Evolutionary conservation across 1,139 yeast genomes (phyloP), one percentile per base, ranked within the genome.

Genomic region (Pichia sp.): DNA sequence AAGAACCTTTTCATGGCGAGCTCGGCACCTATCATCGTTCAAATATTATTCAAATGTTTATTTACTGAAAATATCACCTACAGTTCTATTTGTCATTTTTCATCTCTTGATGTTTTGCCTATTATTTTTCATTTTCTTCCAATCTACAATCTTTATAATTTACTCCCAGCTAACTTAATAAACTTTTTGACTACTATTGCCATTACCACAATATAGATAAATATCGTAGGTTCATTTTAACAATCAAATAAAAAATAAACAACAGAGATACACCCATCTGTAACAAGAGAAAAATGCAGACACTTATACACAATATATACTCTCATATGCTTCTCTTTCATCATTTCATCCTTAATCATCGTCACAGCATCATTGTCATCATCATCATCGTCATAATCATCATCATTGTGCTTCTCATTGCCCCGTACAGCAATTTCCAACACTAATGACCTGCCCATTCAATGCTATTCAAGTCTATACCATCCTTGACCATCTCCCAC

Each of bases 401-500:
- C 40, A 15, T 36, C 13, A 36, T 36, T 5, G 40, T 11, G 7
- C 8, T 31, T 11, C 11, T 31, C 34, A 31, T 31, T 2, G 34
- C 11, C 34, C 8, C 11, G 8, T 31, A 19, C 23, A 19, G 23
- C 23, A 19, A 19, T 19, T 19, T 19, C 23, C 23, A 4, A 34
- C n/a, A 42, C 67, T 71, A 90, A 73, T 92, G 98, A 60, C 96
- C 97, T 57, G 96, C 88, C 99, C 99, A 93, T 75, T 93, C 96
- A 67, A 93, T 93, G 47, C 95, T 80, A 67, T 87, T 81, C 70
- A 95, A 79, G 69, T 93, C 99, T 67, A 93, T 92, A 62, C 99
- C 99, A 63, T 93, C 99, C 73, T 93, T 97, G 54, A 90, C 97
- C 98, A 93, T 92, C 75, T 93, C 99, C 98, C 98, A 93, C 64